Evolutionary conservation across 2,329 filamentous ascomycete species (phyloP).

Genomic region (Neofusicoccum sp.): DNA sequence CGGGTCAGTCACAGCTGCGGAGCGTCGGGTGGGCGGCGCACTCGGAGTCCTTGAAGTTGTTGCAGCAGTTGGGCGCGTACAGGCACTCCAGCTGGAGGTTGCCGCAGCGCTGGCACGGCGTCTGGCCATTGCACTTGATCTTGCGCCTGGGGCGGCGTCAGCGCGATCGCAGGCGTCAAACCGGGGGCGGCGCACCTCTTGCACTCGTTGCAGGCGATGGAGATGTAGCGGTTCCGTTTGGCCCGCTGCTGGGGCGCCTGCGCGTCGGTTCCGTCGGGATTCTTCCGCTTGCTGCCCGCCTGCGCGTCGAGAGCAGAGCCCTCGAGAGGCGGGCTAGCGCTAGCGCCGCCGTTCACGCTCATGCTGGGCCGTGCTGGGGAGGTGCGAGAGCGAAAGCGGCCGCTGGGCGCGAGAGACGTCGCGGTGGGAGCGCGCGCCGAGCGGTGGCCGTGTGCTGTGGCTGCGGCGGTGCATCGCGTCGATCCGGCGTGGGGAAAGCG

Average conservation of each 20-base stretch:
- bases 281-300: conserved; percentile 42
- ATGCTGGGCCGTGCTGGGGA: not conserved
- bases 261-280: conserved; percentile 32
- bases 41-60: conserved; percentile 87
- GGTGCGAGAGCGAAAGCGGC: not conserved
- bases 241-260: conserved; percentile 48
- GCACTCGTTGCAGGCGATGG: conserved; percentile 59
- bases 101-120: conserved; percentile 63
- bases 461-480: not conserved
- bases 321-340: conserved; percentile 34
- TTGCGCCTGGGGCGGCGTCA: conserved; percentile 63
- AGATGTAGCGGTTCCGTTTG: conserved; percentile 67
- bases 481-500: conserved; percentile 7
- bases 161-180: not conserved
- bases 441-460: conserved; percentile 1
- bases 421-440: conserved; percentile 1
- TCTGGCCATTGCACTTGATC: conserved; percentile 67
- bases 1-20: conserved; percentile 7
- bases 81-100: conserved; percentile 63
- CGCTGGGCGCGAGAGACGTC: not conserved
- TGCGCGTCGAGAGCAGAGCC: conserved; percentile 18
- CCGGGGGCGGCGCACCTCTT: conserved; percentile 41
- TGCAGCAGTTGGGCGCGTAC: conserved; percentile 69
- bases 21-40: conserved; percentile 31
- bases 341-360: conserved; percentile 30